These are phyloP conservation scores for Trametes hirsuta DNA, from an alignment of 1,284 basidiomycete species.

Conservation along the genomic window DNA sequence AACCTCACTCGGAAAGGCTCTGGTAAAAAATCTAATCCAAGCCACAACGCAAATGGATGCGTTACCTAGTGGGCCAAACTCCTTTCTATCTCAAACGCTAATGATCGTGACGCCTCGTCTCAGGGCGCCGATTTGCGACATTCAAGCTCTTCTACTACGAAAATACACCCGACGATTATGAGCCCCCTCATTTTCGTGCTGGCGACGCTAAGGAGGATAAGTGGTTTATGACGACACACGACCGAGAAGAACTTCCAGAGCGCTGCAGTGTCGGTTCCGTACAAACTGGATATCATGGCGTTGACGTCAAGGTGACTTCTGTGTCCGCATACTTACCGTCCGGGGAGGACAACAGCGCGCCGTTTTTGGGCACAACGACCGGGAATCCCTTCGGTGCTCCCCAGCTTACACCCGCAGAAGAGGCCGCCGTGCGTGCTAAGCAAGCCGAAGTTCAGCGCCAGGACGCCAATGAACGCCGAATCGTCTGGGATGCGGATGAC, in stretches of 20 bases:
- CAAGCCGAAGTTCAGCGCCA: slow-evolving; percentile 58
- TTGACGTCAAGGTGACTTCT: slow-evolving; percentile 70
- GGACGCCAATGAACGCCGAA: slow-evolving; percentile 45
- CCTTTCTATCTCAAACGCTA: not conserved
- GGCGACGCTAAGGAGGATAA: slow-evolving; percentile 69
- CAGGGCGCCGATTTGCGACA: slow-evolving; percentile 79
- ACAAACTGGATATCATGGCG: slow-evolving; percentile 72
- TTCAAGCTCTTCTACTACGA: slow-evolving; percentile 83
- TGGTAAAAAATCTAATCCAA: slow-evolving; percentile 75
- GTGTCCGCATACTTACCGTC: slow-evolving; percentile 75
- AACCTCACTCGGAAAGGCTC: slow-evolving; percentile 42
- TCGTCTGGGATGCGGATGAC: slow-evolving; percentile 51
- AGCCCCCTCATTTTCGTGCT: slow-evolving; percentile 73
- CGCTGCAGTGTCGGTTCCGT: slow-evolving; percentile 67
- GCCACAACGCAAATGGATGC: slow-evolving; percentile 77
- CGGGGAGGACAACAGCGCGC: slow-evolving; percentile 58
- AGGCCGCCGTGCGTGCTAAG: slow-evolving; percentile 51
- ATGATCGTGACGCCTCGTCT: not conserved
- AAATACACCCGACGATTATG: slow-evolving; percentile 73
- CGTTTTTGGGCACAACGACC: slow-evolving; percentile 55
- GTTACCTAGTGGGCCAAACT: slow-evolving; percentile 61
- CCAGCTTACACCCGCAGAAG: slow-evolving; percentile 57
- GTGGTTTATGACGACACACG: slow-evolving; percentile 80
- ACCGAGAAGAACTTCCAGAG: slow-evolving; percentile 68
- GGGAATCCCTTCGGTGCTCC: slow-evolving; percentile 36